Evolutionary conservation across 2,329 filamentous ascomycete genomes (phyloP).

Genomic region (Aspergillus luchuensis): DNA sequence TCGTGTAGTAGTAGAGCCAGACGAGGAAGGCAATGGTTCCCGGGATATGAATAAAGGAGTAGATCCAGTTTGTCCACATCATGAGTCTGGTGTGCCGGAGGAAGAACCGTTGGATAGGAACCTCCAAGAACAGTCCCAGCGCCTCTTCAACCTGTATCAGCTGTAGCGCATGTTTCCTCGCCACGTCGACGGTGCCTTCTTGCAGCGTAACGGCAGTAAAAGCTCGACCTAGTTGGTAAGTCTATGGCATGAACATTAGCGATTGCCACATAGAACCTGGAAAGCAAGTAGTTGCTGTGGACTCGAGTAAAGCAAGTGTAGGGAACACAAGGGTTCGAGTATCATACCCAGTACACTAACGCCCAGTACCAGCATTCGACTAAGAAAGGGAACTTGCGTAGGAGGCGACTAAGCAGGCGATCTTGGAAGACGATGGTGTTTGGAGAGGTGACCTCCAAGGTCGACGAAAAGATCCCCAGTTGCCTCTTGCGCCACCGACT

Average conservation of each 20-base stretch:
- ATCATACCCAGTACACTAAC: conserved; percentile 73
- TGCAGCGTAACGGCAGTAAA: conserved; percentile 70
- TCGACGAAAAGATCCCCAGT: conserved; percentile 50
- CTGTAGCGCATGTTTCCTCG: conserved; percentile 68
- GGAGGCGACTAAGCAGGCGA: conserved; percentile 63
- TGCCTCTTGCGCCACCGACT: conserved; percentile 55
- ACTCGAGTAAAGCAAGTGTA: not conserved
- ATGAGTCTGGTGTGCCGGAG: conserved; percentile 59
- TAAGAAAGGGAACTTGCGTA: conserved; percentile 70
- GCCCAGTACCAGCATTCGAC: conserved; percentile 78
- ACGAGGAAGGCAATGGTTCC: conserved; percentile 71
- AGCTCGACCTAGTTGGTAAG: conserved; percentile 73
- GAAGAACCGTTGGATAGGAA: conserved; percentile 62
- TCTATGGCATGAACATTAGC: conserved; percentile 47
- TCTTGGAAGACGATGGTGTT: conserved; percentile 64
- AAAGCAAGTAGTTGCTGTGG: not conserved
- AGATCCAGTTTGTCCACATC: conserved; percentile 70
- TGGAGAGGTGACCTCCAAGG: conserved; percentile 57
- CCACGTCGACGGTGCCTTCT: conserved; percentile 67
- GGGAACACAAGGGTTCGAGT: not conserved
- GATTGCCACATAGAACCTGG: too few relatives aligned
- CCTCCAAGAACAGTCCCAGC: conserved; percentile 67
- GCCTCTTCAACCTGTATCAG: conserved; percentile 67
- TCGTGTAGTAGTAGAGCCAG: conserved; percentile 70
- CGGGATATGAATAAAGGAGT: conserved; percentile 78